A percentile compares a stretch with the other conserved stretches of the same genome.
These are phyloP conservation scores for Pseudohalonectria lignicola DNA, from an alignment of 2,329 filamentous ascomycete genomes.

Conservation along the genomic window DNA sequence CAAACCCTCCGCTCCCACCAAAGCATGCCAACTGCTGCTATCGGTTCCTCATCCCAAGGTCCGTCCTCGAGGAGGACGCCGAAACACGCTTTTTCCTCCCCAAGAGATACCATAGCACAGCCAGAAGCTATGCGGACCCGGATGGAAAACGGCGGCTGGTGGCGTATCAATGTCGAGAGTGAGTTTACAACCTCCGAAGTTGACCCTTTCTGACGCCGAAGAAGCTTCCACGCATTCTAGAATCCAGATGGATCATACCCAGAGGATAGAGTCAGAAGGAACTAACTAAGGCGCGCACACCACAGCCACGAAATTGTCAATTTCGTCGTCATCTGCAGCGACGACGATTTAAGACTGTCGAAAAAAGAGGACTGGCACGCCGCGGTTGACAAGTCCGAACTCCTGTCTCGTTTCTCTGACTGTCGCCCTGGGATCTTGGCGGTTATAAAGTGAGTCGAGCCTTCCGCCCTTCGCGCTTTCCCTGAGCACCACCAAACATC, in stretches of 20 bases:
- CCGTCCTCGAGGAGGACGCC: not conserved
- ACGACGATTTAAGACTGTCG: not conserved
- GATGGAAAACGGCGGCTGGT: not conserved
- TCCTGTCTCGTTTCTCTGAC: not conserved
- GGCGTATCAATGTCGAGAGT: not conserved
- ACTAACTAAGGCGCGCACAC: too few species aligned
- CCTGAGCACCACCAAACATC: not conserved
- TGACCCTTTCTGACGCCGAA: too few species aligned
- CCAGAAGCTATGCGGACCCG: not conserved
- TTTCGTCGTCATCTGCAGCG: not conserved
- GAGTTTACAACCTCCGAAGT: not conserved
- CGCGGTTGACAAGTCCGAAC: not conserved
- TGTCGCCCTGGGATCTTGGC: not conserved
- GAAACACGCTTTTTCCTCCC: not conserved
- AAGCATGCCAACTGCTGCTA: constrained; percentile 1
- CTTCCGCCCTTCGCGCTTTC: not conserved
- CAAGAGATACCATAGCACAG: not conserved
- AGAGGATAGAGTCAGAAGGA: not conserved
- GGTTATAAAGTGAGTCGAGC: not conserved
- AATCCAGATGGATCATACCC: not conserved
- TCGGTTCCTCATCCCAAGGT: not conserved
- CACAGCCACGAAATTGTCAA: not conserved
- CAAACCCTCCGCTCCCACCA: not conserved
- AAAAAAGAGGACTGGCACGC: not conserved
- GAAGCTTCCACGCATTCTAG: not conserved